phyloP scores from a whole-genome alignment of 768 basidiomycete species.

The Lepiota subincarnata region DNA sequence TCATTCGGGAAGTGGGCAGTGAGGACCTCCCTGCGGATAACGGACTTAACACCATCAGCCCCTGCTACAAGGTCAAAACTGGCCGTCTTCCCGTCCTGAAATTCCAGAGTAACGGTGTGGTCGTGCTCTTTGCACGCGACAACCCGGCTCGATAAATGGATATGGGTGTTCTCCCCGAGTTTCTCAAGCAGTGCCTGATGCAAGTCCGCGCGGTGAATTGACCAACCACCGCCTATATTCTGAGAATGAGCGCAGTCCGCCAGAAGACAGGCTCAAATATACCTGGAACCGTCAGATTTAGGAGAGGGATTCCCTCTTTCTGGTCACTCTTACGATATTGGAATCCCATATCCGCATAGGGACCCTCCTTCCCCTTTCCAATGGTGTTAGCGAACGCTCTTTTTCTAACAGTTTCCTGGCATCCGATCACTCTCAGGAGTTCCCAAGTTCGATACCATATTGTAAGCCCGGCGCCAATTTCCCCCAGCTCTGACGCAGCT shows the following conservation, averaged over 20 bases:
- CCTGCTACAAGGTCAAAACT: conserved; percentile 46
- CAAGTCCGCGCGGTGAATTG: conserved; percentile 50
- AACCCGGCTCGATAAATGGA: conserved; percentile 40
- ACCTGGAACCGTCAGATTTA: conserved; percentile 25
- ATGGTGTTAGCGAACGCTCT: not conserved
- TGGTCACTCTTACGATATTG: conserved; percentile 31
- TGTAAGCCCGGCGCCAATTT: conserved; percentile 36
- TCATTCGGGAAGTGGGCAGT: conserved; percentile 12
- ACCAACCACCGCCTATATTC: conserved; percentile 10
- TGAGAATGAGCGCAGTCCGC: not conserved
- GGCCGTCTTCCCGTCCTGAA: conserved; percentile 42
- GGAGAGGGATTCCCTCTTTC: conserved; percentile 21
- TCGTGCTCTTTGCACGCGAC: conserved; percentile 31
- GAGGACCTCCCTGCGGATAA: conserved; percentile 25
- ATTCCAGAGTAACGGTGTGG: conserved; percentile 25
- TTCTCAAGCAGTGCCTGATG: conserved; percentile 39
- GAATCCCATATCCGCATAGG: conserved; percentile 15
- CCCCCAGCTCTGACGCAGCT: conserved; percentile 30
- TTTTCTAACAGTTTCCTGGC: conserved; percentile 14
- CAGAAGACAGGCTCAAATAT: not conserved
- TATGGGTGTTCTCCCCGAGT: conserved; percentile 28
- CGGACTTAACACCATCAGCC: conserved; percentile 33
- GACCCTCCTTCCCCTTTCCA: too few species aligned
- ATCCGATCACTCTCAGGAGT: conserved; percentile 20
- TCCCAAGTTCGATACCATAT: conserved; percentile 28